Evolutionary conservation across 164 flowering plant species (phyloP), one percentile per base, ranked within the genome.

Genomic region (Nymphaea colorata): DNA sequence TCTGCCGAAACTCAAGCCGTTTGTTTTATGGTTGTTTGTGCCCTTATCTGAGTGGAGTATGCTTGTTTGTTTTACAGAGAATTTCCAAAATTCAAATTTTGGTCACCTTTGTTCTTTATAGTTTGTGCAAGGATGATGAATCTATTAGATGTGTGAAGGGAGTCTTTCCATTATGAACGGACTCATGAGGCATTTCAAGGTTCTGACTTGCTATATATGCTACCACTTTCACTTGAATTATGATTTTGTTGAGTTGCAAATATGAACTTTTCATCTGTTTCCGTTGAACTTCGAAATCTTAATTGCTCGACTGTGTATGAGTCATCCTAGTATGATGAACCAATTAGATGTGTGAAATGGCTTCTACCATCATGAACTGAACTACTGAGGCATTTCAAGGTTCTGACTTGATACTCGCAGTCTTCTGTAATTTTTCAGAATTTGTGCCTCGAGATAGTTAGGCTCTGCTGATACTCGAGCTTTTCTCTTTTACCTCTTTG

Each of bases 141-240:
- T 42, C 64, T 18, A 67, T 67, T 67, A 67, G 69, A 67, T 67
- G 69, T 67, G 69, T 67, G 69, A 67, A 60, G 6, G 69, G 62
- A 63, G 59, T 17, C 15, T 42, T 17, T 67, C 64, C 64, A 42
- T 14, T 4, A 59, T 62, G 61, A 67, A 62, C 45, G 44, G 61
- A 59, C 8, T 60, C 44, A 42, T 67, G 64, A 67, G 69, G 69
- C 69, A 43, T 67, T 14, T 47, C 16, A 10, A 59, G n/a, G 43
- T 59, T 42, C 69, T 67, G 69, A 67, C 64, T 41, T 65, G 53
- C 11, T 51, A 3, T 59, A 59, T 59, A 12, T 15, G 61, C n/a
- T 17, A 17, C 4, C 17, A 3, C 61, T 17, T 17, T 12, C 14
- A 59, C 61, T 6, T 17, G 17, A 17, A 5, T 5, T 59, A 3